These are phyloP conservation scores for Zasmidium cellare DNA, from an alignment of 2,329 filamentous ascomycete genomes.

Conservation along the genomic window DNA sequence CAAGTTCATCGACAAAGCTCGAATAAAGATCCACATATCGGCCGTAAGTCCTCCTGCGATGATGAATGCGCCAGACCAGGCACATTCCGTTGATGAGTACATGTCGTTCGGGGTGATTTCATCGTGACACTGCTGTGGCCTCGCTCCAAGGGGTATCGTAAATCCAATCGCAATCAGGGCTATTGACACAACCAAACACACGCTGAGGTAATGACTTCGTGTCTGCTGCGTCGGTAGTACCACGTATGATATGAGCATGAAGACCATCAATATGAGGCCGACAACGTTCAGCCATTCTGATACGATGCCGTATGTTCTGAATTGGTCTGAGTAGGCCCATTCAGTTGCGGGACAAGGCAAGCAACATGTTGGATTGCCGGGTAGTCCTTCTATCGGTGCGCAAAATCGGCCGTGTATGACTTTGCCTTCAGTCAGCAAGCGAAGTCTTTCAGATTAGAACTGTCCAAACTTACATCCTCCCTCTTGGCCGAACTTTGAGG, in stretches of 20 bases:
- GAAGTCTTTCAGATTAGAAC: not conserved
- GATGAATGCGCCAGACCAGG: conserved; percentile 82
- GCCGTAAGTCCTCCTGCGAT: conserved; percentile 82
- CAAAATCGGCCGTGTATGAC: conserved; percentile 60
- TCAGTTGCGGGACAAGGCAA: conserved; percentile 85
- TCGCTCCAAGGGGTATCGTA: conserved; percentile 77
- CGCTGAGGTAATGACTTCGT: conserved; percentile 86
- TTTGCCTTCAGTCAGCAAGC: conserved; percentile 40
- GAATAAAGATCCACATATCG: conserved; percentile 87
- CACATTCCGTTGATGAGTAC: conserved; percentile 77
- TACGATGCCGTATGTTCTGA: conserved; percentile 59
- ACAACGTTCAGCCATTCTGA: conserved; percentile 83
- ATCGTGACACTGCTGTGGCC: conserved; percentile 82
- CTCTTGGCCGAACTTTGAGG: conserved; percentile 56
- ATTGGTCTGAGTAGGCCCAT: conserved; percentile 66
- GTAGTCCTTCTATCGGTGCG: conserved; percentile 44
- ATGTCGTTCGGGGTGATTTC: conserved; percentile 92
- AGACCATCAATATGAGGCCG: conserved; percentile 69
- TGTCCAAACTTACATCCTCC: conserved; percentile 64
- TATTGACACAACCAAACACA: conserved; percentile 76
- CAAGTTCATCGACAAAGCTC: conserved; percentile 87
- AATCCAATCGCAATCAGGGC: conserved; percentile 88
- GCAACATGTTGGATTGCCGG: conserved; percentile 67
- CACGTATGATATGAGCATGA: conserved; percentile 77
- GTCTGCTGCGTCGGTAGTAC: conserved; percentile 85